These are phyloP conservation scores for Aspergillus ruber DNA, from an alignment of 2,329 filamentous ascomycete species.

Conservation along the genomic window DNA sequence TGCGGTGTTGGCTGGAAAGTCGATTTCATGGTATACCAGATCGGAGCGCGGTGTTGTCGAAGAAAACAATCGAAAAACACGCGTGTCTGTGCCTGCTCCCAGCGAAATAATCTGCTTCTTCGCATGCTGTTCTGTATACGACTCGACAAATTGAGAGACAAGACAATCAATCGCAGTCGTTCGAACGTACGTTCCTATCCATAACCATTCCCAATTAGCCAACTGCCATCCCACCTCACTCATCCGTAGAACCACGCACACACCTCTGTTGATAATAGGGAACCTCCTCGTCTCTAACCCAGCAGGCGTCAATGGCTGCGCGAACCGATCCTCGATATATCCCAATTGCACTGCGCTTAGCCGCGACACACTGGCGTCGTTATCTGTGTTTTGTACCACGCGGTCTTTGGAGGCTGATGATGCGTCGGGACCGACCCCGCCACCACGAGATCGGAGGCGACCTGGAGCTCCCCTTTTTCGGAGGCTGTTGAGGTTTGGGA, in stretches of 20 bases:
- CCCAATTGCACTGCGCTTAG: conserved; percentile 80
- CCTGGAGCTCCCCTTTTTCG: conserved; percentile 45
- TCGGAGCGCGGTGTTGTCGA: conserved; percentile 35
- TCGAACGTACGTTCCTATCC: conserved; percentile 79
- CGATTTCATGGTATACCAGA: conserved; percentile 82
- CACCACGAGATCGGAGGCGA: conserved; percentile 41
- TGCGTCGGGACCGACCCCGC: conserved; percentile 16
- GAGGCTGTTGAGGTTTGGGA: conserved; percentile 69
- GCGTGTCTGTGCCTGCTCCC: conserved; percentile 88
- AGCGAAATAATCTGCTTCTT: conserved; percentile 76
- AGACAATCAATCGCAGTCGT: conserved; percentile 77
- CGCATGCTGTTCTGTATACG: conserved; percentile 14
- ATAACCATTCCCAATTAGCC: conserved; percentile 3
- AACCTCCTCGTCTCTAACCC: conserved; percentile 55
- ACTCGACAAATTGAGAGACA: conserved; percentile 62
- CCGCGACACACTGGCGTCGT: conserved; percentile 81
- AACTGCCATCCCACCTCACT: conserved; percentile 5
- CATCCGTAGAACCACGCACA: conserved; percentile 8
- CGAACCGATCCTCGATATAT: conserved; percentile 78
- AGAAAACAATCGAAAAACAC: conserved; percentile 68
- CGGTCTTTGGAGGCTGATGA: conserved; percentile 50
- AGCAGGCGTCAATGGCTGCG: conserved; percentile 58
- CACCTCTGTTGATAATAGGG: conserved; percentile 91
- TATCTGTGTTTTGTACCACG: conserved; percentile 81
- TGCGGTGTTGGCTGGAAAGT: conserved; percentile 70